Evolutionary conservation across 257 asterid species (phyloP), one percentile per base, ranked within the genome.

Genomic region (Penstemon barbatus): DNA sequence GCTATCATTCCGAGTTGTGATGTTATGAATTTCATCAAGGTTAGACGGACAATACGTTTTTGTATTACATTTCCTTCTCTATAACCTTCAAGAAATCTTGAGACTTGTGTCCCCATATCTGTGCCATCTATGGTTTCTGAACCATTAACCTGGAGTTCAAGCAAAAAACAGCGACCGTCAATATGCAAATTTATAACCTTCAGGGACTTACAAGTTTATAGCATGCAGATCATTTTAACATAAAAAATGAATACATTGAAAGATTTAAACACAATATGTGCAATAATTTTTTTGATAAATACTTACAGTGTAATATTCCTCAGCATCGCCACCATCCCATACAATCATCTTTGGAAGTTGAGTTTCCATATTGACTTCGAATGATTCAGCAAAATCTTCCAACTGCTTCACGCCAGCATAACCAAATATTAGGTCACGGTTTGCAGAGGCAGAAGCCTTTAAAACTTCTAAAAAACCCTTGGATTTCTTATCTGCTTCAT

Each of bases 371-470:
- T 71, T 51, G 42, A 84, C 86, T 74, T 80, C 94, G 43, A 93
- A 93, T 48, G 95, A 82, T 75, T 88, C 92, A 5, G 77, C 85
- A 61, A 93, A 90, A 57, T 79, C 92, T 58, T 73, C 91, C 87
- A 84, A 90, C 75, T 90, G 96, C 72, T 84, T 81, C 73, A 82
- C 39, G 65, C 97, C 99, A 70, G 84, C 94, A 79, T 82, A 88
- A 59, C 95, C 90, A 79, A 93, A 93, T 72, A 90, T 57, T 66
- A 93, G 77, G 79, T 90, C 97, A 57, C 88, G 96, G 71, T 93
- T 93, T 58, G 93, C 97, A 73, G 97, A 81, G 70, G 99, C 99
- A 72, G 96, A 96, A 56, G 95, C 76, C 78, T 90, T 93, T 44
- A 93, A 69, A 56, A 80, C 86, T 65, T 85, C 76, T 63, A 87